Percentiles rank a stretch among this genome's conserved stretches.
These are phyloP conservation scores for Carex myosuroides DNA, from an alignment of 176 grass and related monocot species.

Conservation along the genomic window DNA sequence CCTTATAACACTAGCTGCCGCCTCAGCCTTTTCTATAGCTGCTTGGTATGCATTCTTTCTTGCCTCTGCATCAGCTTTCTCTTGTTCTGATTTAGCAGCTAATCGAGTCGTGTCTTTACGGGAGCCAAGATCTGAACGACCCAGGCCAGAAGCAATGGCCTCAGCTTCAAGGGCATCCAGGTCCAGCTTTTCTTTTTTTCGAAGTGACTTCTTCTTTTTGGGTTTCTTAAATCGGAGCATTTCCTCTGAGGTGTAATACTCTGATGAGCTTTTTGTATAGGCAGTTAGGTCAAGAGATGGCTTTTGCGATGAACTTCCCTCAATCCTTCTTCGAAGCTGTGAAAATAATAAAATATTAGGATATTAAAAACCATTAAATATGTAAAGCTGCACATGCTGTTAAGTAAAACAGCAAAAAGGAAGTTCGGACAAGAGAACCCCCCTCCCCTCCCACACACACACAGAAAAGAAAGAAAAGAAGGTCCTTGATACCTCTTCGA, in stretches of 20 bases:
- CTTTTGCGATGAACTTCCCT: slow-evolving; percentile 44
- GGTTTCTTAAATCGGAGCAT: slow-evolving; percentile 96
- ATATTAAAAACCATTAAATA: neutral
- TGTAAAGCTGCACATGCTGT: neutral
- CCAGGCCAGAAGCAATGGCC: slow-evolving; percentile 68
- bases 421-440: neutral
- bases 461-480: neutral
- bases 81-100: slow-evolving; percentile 50
- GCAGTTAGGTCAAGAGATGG: slow-evolving; percentile 59
- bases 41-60: slow-evolving; percentile 61
- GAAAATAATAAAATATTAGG: slow-evolving; percentile 29
- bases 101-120: slow-evolving; percentile 60
- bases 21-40: slow-evolving; percentile 75
- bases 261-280: slow-evolving; percentile 46
- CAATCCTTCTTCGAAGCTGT: slow-evolving; percentile 80
- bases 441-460: neutral
- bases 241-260: slow-evolving; percentile 77
- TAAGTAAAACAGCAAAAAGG: neutral
- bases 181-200: slow-evolving; percentile 91
- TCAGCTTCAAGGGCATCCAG: slow-evolving; percentile 86
- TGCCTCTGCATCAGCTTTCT: slow-evolving; percentile 66
- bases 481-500: slow-evolving; percentile 55
- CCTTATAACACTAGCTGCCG: slow-evolving; percentile 61
- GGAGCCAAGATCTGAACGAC: slow-evolving; percentile 72
- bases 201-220: slow-evolving; percentile 97